Base-by-base conservation (phyloP, 2,329 filamentous ascomycete species). In the Triangularia verruculosa region DNA sequence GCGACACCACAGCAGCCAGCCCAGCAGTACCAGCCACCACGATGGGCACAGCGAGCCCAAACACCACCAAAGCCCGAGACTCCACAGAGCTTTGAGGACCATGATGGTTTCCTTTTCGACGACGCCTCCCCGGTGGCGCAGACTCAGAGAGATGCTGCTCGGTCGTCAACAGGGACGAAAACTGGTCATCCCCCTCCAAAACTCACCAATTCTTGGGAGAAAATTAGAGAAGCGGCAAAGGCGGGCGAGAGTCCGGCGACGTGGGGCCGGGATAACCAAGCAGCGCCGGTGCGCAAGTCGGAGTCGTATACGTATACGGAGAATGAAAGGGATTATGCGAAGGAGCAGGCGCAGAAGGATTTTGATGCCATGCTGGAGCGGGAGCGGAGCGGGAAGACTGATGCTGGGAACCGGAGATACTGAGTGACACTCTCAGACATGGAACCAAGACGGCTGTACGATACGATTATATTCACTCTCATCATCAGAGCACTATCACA, bases 281-380 rank as follows among this genome's bases (percentile, higher is more conserved):
- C 12, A 30, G 27, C 25, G 30, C 3, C 34, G 32, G 27, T 62
- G 52, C 54, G 47, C 20, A 43, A 24, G 8, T n/a, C 57, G 27
- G 64, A 69, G 20, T 61, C 62, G 11, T 69, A 71, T 28, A 61
- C 66, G 11, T 71, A 66, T 39, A 57, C 61, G 6, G 24, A 61
- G 30, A 43, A 47, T 39, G 68, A 70, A 34, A 70, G 63, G 57
- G 63, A 66, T 2, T 57, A 61, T 24, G 67, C 67, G 3, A 70
- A 67, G 65, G 66, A 68, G 15, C 68, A 69, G 61, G 71, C 70
- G 1, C 71, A 72, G 51, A 68, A 63, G 55, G 70, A 72, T 54
- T 72, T 72, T 62, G 71, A 72, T 28, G 71, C 68, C 57, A 70
- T 72, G 71, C 58, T 72, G 61, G 71, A 72, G 65, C 64, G 67